A percentile compares a stretch with the other conserved stretches of the same genome.
These are phyloP conservation scores for Mycena citricolor DNA, from an alignment of 1,284 basidiomycete genomes.

Conservation along the genomic window DNA sequence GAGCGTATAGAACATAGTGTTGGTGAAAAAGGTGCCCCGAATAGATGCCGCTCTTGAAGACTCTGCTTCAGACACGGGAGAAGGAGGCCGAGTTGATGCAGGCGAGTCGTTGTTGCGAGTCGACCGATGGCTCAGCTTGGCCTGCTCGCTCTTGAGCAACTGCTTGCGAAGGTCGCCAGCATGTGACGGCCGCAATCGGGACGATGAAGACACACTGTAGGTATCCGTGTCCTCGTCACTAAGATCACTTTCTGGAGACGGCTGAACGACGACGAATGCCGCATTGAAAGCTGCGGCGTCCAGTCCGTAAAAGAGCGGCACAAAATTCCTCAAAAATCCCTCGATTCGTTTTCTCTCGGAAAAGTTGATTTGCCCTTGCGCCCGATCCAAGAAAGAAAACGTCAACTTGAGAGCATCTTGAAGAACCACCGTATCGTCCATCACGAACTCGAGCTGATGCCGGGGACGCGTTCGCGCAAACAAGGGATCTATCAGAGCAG, in stretches of 20 bases:
- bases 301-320: slow-evolving; percentile 72
- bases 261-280: slow-evolving; percentile 54
- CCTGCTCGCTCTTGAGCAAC: slow-evolving; percentile 74
- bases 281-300: slow-evolving; percentile 72
- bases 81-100: slow-evolving; percentile 52
- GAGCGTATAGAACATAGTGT: slow-evolving; percentile 86
- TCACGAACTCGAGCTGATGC: slow-evolving; percentile 80
- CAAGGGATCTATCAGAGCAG: slow-evolving; percentile 75
- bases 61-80: slow-evolving; percentile 51
- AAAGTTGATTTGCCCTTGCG: slow-evolving; percentile 70
- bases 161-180: slow-evolving; percentile 72
- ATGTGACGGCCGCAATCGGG: no score
- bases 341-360: slow-evolving; percentile 84
- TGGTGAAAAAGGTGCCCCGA: slow-evolving; percentile 80
- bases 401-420: slow-evolving; percentile 88
- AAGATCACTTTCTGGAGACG: slow-evolving; percentile 49
- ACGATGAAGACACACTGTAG: slow-evolving; percentile 38
- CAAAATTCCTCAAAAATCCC: slow-evolving; percentile 77
- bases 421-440: slow-evolving; percentile 78
- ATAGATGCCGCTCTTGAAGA: slow-evolving; percentile 40
- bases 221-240: slow-evolving; percentile 57
- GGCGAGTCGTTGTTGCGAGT: slow-evolving; percentile 44
- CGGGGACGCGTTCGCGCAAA: slow-evolving; percentile 68
- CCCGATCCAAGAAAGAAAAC: slow-evolving; percentile 90
- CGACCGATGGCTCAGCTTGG: slow-evolving; percentile 62